Conservation (phyloP, 495 filamentous ascomycete species). For the Glarea lozoyensis region DNA sequence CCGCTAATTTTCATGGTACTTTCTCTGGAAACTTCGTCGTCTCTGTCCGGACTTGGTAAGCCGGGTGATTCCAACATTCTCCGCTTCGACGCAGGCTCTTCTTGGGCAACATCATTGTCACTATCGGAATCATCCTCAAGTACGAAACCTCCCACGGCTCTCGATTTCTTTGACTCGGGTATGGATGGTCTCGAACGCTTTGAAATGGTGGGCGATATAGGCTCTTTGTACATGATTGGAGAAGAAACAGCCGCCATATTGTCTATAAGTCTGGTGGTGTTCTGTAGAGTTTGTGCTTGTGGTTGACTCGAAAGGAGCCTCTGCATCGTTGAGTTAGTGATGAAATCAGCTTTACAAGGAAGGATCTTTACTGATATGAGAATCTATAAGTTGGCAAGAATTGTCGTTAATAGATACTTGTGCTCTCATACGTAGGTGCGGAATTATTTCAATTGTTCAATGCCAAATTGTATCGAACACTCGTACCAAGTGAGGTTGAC, state of each 20-base stretch:
- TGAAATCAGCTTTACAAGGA: no score
- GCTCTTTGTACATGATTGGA: conserved; percentile 47
- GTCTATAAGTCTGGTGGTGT: no score
- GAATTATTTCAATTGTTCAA: no score
- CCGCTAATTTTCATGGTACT: conserved; percentile 16
- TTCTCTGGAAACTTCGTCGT: neutral
- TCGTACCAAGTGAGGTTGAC: conserved; percentile 1
- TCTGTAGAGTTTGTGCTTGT: no score
- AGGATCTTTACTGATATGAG: no score
- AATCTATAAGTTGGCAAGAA: no score
- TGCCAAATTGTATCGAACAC: neutral
- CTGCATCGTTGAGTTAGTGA: no score
- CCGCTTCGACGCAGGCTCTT: conserved; percentile 22
- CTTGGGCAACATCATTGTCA: conserved; percentile 20
- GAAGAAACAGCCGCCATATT: conserved; percentile 59
- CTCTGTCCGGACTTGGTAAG: neutral
- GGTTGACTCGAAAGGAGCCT: no score
- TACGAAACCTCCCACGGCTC: conserved; percentile 39
- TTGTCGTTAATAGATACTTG: no score
- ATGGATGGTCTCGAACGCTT: conserved; percentile 36
- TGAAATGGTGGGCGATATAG: conserved; percentile 37
- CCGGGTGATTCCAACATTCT: conserved; percentile 21
- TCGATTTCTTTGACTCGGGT: conserved; percentile 24
- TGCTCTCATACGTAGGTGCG: no score
- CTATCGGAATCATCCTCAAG: conserved; percentile 30